A percentile compares a stretch with the other conserved stretches of the same genome.
phyloP scores from a whole-genome alignment of 2,329 filamentous ascomycete species.

The Trichoderma endophyticum region DNA sequence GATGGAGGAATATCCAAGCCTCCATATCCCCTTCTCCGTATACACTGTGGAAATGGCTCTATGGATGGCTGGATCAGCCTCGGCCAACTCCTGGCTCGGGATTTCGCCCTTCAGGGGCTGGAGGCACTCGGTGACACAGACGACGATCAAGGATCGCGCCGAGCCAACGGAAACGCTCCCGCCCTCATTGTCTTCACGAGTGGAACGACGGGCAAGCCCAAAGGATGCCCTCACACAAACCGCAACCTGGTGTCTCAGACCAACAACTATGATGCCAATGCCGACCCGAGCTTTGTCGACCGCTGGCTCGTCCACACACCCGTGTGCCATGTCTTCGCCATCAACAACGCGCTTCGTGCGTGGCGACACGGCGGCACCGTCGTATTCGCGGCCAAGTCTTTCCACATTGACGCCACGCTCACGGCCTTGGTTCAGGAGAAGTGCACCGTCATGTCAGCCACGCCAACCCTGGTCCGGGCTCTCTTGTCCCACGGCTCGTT shows the following conservation, averaged over 20 bases:
- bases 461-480: slow-evolving; percentile 36
- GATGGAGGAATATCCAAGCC: not conserved
- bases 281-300: slow-evolving; percentile 28
- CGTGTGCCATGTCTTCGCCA: slow-evolving; percentile 38
- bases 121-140: not conserved
- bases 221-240: slow-evolving; percentile 43
- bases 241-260: slow-evolving; percentile 39
- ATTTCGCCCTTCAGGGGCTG: slow-evolving; percentile 3
- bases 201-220: slow-evolving; percentile 47
- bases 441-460: slow-evolving; percentile 40
- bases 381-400: slow-evolving; percentile 36
- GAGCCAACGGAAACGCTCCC: slow-evolving; percentile 21
- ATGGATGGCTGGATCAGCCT: slow-evolving; percentile 26
- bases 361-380: slow-evolving; percentile 35
- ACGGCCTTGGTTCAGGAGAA: slow-evolving; percentile 31
- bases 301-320: slow-evolving; percentile 40
- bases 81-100: slow-evolving; percentile 10
- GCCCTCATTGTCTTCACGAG: slow-evolving; percentile 48
- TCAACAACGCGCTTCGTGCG: slow-evolving; percentile 38
- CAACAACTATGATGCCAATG: slow-evolving; percentile 36
- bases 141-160: slow-evolving; percentile 11
- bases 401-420: slow-evolving; percentile 34
- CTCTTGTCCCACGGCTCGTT: slow-evolving; percentile 32
- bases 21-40: not conserved
- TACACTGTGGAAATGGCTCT: slow-evolving; percentile 26